These are phyloP conservation scores for Ampelomyces quisqualis DNA, from an alignment of 2,329 filamentous ascomycete species.

Conservation along the genomic window DNA sequence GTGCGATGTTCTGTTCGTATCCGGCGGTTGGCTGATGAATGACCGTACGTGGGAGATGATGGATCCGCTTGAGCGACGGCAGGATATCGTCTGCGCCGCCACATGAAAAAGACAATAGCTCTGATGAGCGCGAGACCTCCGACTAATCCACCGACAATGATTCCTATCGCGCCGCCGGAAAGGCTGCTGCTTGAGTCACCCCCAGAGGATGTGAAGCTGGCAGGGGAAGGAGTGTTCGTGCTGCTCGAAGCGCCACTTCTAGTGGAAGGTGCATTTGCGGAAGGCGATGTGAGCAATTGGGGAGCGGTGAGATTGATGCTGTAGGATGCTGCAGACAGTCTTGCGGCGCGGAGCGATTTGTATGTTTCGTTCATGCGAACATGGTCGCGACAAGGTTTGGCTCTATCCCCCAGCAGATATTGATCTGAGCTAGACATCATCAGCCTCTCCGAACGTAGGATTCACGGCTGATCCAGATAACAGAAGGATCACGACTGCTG, in stretches of 20 bases:
- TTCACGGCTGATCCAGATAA: neutral
- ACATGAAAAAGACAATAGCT: conserved; percentile 13
- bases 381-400: conserved; percentile 15
- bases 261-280: conserved; percentile 2
- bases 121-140: conserved; percentile 21
- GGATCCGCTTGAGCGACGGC: neutral
- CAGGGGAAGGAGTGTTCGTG: neutral
- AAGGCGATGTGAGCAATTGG: neutral
- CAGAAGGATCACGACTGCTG: neutral
- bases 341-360: conserved; percentile 17
- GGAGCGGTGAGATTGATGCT: conserved; percentile 9
- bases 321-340: conserved; percentile 13
- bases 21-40: neutral
- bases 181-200: neutral
- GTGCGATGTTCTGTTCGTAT: neutral
- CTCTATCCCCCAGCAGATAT: conserved; percentile 27
- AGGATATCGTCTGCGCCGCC: conserved; percentile 3
- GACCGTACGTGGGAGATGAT: neutral
- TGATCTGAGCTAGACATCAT: conserved; percentile 16
- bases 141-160: conserved; percentile 21
- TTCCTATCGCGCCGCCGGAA: conserved; percentile 23
- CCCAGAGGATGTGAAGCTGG: neutral
- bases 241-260: too few species aligned
- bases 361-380: conserved; percentile 17
- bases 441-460: neutral